Evolutionary conservation across 495 filamentous ascomycete species (phyloP), one percentile per base, ranked within the genome.

Genomic region (Daldinia loculata): DNA sequence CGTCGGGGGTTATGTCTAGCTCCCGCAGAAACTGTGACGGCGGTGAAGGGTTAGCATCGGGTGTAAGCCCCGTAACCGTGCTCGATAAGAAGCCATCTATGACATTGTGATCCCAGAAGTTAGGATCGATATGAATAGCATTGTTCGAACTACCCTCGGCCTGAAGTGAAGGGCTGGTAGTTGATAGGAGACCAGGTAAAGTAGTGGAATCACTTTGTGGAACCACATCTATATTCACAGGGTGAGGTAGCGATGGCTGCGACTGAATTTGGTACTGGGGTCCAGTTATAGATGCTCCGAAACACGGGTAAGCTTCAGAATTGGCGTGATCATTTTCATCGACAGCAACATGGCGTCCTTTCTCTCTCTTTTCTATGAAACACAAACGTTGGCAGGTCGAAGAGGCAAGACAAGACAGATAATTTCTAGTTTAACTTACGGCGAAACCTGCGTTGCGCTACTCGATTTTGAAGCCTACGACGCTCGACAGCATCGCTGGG

Each of bases 381-480:
- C 24, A 68, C 43, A 38, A 48, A 27, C 15, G 24, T 61, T 27
- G 53, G 64, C 38, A 32, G 43, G 43, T 15, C 43, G 43, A 48
- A 48, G n/a, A 19, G 26, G 45, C 29, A 32, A 60, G 11, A 26
- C 22, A 15, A 45, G 30, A 38, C 15, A 22, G 15, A 38, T 34
- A 17, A 51, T n/a, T 67, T 48, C 27, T 56, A n/a, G 32, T 56
- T 61, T n/a, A n/a, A 74, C 72, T 63, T 61, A 75, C 72, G 50
- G 94, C 94, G 93, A 83, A 97, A 97, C 80, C 97, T 97, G 67
- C 94, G 90, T 82, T 97, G 94, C 34, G 94, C 94, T 80, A 97
- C 97, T 50, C 94, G 87, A 81, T 97, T 97, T 80, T 97, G 94
- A 80, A 97, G 96, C 69, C 94, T 85, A 74, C 94, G 86, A 71